Conservation (phyloP, 768 basidiomycete species). For the Naganishia antarctica region DNA sequence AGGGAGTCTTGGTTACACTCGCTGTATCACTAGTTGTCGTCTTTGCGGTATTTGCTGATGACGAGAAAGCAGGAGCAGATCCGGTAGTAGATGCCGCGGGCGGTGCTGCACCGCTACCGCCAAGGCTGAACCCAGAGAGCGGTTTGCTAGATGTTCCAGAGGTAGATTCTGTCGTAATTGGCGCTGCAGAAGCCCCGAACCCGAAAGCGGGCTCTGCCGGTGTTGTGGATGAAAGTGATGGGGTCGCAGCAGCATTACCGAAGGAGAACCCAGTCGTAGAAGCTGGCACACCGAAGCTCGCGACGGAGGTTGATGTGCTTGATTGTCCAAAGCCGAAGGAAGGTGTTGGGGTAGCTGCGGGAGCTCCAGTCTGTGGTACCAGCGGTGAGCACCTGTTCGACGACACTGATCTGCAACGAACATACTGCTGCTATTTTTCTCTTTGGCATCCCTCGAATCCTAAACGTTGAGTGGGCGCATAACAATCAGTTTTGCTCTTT, state of each 20-base stretch:
- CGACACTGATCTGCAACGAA: neutral
- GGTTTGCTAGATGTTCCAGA: conserved; percentile 22
- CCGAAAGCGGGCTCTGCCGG: neutral
- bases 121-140: conserved; percentile 29
- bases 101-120: neutral
- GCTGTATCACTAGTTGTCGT: neutral
- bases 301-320: neutral
- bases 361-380: neutral
- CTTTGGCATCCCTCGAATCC: conserved; percentile 46
- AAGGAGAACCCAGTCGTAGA: conserved; percentile 34
- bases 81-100: conserved; percentile 1
- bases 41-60: neutral
- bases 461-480: neutral
- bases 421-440: conserved; percentile 29
- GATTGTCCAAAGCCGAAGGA: conserved; percentile 11
- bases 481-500: neutral
- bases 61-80: no score
- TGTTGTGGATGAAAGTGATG: neutral
- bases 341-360: conserved; percentile 20
- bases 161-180: conserved; percentile 8
- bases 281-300: conserved; percentile 22
- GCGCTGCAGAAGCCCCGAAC: neutral
- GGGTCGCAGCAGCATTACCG: conserved; percentile 21
- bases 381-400: neutral
- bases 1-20: neutral